Base-by-base conservation (phyloP, 1,284 basidiomycete genomes). In the Salmacisia buchloeana region DNA sequence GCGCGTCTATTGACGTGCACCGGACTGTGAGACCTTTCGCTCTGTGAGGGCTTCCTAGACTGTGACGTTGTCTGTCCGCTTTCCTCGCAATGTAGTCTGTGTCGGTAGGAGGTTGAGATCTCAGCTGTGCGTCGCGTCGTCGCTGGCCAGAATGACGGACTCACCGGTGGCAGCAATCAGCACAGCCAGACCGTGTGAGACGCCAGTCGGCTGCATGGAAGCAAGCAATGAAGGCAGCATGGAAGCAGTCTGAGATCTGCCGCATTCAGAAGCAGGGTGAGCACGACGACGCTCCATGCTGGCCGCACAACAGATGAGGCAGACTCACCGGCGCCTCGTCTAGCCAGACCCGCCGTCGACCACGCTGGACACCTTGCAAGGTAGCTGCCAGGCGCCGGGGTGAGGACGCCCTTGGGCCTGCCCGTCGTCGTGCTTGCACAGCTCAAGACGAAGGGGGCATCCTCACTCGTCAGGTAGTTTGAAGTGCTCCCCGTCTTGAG, bases 1-100 rank as follows among this genome's bases (percentile, higher is more conserved):
- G 85, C 54, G 89, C 85, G 54, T 87, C 90, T 90, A 74, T 92
- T 93, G 1, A 92, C 90, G 79, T 93, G 91, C 10, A 90, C 85
- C 10, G 90, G 87, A 52, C 46, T 93, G 91, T 1, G 91, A 91
- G 29, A 92, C 86, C 3, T 85, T 84, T 34, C 88, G 89, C 63
- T 87, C 76, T 3, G 87, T 79, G 9, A 93, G 81, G 67, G 91
- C 88, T 10, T 87, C 84, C 91, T 91, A 93, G 54, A 94, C 91
- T 43, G 84, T 82, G 2, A 84, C 79, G 74, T 87, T 86, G 70
- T n/a, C n/a, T n/a, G n/a, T 89, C 83, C 1, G 93, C 89, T 1
- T 85, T 85, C 54, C 91, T 85, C 31, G 92, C 81, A 38, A 79
- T 74, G 59, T 70, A 64, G 27, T 76, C 46, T 52, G 21, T 7